Percentiles rank a stretch among this genome's conserved stretches.
phyloP scores from a whole-genome alignment of 2,329 filamentous ascomycete species.

The Huntiella moniliformis region DNA sequence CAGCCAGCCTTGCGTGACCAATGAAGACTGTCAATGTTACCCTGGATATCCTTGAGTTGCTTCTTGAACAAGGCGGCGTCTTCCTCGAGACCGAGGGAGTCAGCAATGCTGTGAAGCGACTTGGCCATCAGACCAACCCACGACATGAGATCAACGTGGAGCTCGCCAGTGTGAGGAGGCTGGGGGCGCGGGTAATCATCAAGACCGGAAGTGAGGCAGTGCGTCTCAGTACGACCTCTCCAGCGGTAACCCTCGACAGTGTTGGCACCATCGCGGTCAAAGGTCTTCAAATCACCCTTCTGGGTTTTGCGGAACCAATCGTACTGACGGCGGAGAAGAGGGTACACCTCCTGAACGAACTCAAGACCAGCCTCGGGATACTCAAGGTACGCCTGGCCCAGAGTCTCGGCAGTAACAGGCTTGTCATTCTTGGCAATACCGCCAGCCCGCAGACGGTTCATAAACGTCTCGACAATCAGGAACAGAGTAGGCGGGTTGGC shows the following conservation, averaged over 20 bases:
- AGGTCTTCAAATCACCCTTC: slow-evolving; percentile 71
- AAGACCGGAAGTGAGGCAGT: slow-evolving; percentile 81
- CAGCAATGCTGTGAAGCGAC: slow-evolving; percentile 63
- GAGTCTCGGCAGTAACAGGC: slow-evolving; percentile 6
- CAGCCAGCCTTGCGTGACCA: slow-evolving; percentile 67
- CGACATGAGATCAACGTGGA: slow-evolving; percentile 83
- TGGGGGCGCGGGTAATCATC: slow-evolving; percentile 92
- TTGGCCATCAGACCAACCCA: slow-evolving; percentile 97
- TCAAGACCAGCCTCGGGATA: slow-evolving; percentile 40
- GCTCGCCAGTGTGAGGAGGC: slow-evolving; percentile 84
- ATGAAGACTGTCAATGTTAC: slow-evolving; percentile 82
- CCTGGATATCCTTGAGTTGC: slow-evolving; percentile 57
- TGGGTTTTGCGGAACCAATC: slow-evolving; percentile 92
- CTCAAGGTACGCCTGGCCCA: slow-evolving; percentile 11
- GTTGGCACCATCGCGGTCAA: slow-evolving; percentile 76
- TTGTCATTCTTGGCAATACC: slow-evolving; percentile 7
- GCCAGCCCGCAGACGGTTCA: slow-evolving; percentile 47
- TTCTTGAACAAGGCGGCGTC: slow-evolving; percentile 55
- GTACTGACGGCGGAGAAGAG: slow-evolving; percentile 73
- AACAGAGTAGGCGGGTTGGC: slow-evolving; percentile 93
- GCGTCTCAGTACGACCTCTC: slow-evolving; percentile 71
- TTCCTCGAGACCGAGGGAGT: slow-evolving; percentile 53
- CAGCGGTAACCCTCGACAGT: slow-evolving; percentile 87
- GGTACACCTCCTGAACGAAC: slow-evolving; percentile 64
- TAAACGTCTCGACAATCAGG: slow-evolving; percentile 67